Conservation (phyloP, 495 filamentous ascomycete genomes). For the Hypoxylon cercidicola region DNA sequence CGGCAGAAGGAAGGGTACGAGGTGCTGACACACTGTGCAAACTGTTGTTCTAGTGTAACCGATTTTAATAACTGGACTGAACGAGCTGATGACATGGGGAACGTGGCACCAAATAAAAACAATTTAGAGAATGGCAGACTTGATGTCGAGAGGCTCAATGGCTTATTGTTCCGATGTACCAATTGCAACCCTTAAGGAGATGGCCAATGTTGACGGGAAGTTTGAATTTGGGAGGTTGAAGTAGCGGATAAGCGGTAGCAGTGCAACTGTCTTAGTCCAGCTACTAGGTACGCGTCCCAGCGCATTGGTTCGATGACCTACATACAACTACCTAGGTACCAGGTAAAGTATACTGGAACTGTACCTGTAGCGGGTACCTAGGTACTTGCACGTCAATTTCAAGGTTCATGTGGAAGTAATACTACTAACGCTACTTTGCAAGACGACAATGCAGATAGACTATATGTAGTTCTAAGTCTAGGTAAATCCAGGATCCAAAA, state of each 20-base stretch:
- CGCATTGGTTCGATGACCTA: conserved; percentile 28
- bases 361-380: no score
- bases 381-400: no score
- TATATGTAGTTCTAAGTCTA: no score
- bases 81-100: no score
- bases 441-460: no score
- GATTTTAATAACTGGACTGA: not conserved
- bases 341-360: no score
- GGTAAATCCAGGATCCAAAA: no score
- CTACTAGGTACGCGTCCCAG: conserved; percentile 25
- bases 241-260: conserved; percentile 35
- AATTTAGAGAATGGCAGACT: not conserved
- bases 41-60: conserved; percentile 16
- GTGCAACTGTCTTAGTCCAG: conserved; percentile 6
- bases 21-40: conserved; percentile 22
- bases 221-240: not conserved
- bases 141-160: no score
- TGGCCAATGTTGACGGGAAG: not conserved
- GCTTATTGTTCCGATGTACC: no score
- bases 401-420: no score
- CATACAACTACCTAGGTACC: conserved; percentile 5
- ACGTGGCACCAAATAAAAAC: not conserved
- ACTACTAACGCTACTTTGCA: no score
- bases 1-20: conserved; percentile 9
- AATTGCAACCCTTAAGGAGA: not conserved